Evolutionary conservation across 805 yeast genomes (phyloP).

Genomic region (Isabelozyma gotoi): DNA sequence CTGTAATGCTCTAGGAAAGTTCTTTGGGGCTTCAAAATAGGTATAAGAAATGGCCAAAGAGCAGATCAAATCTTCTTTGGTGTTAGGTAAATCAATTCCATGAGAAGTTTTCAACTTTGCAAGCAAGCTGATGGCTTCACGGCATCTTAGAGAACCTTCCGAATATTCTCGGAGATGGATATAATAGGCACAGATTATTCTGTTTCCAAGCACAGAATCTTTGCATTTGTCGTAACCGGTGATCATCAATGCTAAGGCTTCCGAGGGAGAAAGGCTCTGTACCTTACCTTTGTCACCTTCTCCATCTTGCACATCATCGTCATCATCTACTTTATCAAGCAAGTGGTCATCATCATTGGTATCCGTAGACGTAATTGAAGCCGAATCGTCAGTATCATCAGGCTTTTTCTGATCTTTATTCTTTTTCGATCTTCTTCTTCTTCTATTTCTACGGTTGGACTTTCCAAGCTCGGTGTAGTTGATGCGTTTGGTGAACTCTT

Average conservation of each 20-base stretch:
- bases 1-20: slow-evolving; percentile 70
- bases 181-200: slow-evolving; percentile 63
- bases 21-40: slow-evolving; percentile 87
- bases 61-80: slow-evolving; percentile 61
- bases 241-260: slow-evolving; percentile 47
- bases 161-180: slow-evolving; percentile 62
- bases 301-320: slow-evolving; percentile 13
- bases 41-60: slow-evolving; percentile 76
- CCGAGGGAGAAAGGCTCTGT: slow-evolving; percentile 42
- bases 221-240: slow-evolving; percentile 47
- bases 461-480: slow-evolving; percentile 2
- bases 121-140: slow-evolving; percentile 56
- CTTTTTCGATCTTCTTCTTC: slow-evolving; percentile 8
- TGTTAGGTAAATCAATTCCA: slow-evolving; percentile 48
- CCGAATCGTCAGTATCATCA: slow-evolving; percentile 3
- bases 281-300: slow-evolving; percentile 8
- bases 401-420: slow-evolving; percentile 5
- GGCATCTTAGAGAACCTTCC: slow-evolving; percentile 59
- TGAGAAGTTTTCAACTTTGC: slow-evolving; percentile 47
- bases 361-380: not conserved
- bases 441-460: slow-evolving; percentile 7
- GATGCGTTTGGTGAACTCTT: slow-evolving; percentile 17
- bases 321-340: slow-evolving; percentile 8
- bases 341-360: slow-evolving; percentile 11
- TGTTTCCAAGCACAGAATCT: slow-evolving; percentile 55